A percentile compares a stretch with the other conserved stretches of the same genome.
Evolutionary conservation across 345 rosid species (phyloP).

Genomic region (Aethionema arabicum): DNA sequence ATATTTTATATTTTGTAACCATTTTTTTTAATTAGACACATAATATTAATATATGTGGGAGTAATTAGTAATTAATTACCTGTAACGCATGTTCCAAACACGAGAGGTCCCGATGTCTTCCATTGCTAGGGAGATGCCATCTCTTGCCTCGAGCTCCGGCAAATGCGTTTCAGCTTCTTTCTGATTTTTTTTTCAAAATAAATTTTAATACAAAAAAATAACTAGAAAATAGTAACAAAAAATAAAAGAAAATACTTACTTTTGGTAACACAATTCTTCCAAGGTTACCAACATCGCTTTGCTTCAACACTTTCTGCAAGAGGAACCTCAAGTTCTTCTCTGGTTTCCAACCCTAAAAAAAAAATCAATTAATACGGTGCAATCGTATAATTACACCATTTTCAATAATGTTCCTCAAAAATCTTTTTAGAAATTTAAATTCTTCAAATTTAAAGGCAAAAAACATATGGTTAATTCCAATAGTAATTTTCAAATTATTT

Average conservation of each 20-base stretch:
- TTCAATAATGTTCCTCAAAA: background rate
- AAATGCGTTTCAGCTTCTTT: constrained; percentile 98
- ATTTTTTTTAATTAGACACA: too few species aligned
- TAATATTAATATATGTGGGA: too few species aligned
- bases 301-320: constrained; percentile 94
- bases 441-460: too few species aligned
- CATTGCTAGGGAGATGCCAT: constrained; percentile 93
- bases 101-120: constrained; percentile 98
- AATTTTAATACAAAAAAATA: background rate
- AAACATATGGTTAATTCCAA: too few species aligned
- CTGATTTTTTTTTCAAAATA: constrained; percentile 34
- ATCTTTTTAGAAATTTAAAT: too few species aligned
- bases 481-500: too few species aligned
- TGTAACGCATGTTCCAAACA: constrained; percentile 97
- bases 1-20: too few species aligned
- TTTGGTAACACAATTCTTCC: constrained; percentile 97
- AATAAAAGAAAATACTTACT: constrained; percentile 36
- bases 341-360: constrained; percentile 75
- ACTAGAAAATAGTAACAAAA: background rate
- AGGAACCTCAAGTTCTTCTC: constrained; percentile 95
- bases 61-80: constrained; percentile 42
- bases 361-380: background rate
- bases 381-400: constrained; percentile 3
- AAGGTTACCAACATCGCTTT: constrained; percentile 95
- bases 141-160: constrained; percentile 94